Base-by-base conservation (phyloP, 495 filamentous ascomycete genomes). In the Xylaria palmicola region DNA sequence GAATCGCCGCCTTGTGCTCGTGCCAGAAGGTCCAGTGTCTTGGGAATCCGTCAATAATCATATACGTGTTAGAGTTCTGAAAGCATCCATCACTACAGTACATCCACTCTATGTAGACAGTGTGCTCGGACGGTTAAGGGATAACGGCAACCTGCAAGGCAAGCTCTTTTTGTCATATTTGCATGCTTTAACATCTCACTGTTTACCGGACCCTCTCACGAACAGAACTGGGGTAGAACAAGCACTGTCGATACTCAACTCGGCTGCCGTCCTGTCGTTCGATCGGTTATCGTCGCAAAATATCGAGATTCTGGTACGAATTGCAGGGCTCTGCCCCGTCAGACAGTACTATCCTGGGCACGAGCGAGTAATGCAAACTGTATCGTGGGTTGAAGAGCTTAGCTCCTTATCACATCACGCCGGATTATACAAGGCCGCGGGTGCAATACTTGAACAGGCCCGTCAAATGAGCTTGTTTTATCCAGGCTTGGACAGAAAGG, bases 171-270 rank as follows among this genome's bases (percentile, higher is more conserved):
- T 84, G 9, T 77, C 73, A 37, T 84, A 83, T 53, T 74, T 90
- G 1, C 85, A 90, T 62, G 86, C 85, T 0, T n/a, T 86, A 0
- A 90, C 87, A 0, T 82, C 85, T 1, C 80, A 75, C 51, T 82
- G 77, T 44, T 60, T 89, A 0, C 78, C 82, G 0, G 88, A 91
- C 62, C 73, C 76, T 0, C 67, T 90, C 0, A 87, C 84, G 0
- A 57, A 64, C 0, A 75, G 71, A 26, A 90, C 85, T 3, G 88
- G 88, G 0, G 89, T 85, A 0, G 88, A 90, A 59, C 75, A 88
- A 63, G 77, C 82, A 0, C 65, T 90, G 1, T 56, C 62, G 0
- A 78, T 82, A 22, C 74, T 89, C 9, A 59, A 61, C 0, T 80
- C 77, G 3, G 81, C 81, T 26, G 71, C 81, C 1, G 62, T 83